Evolutionary conservation across 176 grass and related monocot species (phyloP), one percentile per base, ranked within the genome.

Genomic region (Oryza punctata): DNA sequence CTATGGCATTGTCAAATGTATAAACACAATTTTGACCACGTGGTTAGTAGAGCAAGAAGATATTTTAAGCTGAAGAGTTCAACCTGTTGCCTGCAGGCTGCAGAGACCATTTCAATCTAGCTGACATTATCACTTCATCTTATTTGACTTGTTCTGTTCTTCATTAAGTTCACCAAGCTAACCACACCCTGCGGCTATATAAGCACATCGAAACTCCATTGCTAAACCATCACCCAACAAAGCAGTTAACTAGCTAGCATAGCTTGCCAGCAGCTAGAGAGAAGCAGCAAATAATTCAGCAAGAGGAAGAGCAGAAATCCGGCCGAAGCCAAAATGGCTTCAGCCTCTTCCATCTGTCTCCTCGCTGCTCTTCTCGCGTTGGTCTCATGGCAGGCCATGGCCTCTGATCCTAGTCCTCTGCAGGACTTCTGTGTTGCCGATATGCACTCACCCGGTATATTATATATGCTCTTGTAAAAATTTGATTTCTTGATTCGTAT

Each of bases 341-440:
- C 65, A 29, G 3, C 65, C 30, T 35, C 29, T 15, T 65, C 63
- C 65, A 21, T 68, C 15, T 30, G 29, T 68, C 65, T 68, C 30
- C 65, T 68, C 0, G 30, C 29, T 68, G 30, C 30, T 19, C 65
- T 68, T 37, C 29, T 68, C 21, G 65, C 65, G 2, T 68, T 68
- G 30, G 16, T 68, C 65, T 37, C 65, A 74, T 74, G 71, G 25
- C 71, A 74, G n/a, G 71, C 45, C 43, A 16, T 28, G 9, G 71
- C 71, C 47, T 74, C 45, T 4, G 71, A 74, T 52, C 71, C 43
- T 49, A 74, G 71, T 25, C 71, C 71, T 6, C 45, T 74, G 14
- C 71, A 74, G 16, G 71, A 73, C 45, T 74, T 74, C 26, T 74
- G 71, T 25, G 71, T 74, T 19, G 71, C 44, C 4, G 71, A 74